Base-by-base conservation (phyloP, 1,284 basidiomycete genomes). In the Cutaneotrichosporon arboriforme region DNA sequence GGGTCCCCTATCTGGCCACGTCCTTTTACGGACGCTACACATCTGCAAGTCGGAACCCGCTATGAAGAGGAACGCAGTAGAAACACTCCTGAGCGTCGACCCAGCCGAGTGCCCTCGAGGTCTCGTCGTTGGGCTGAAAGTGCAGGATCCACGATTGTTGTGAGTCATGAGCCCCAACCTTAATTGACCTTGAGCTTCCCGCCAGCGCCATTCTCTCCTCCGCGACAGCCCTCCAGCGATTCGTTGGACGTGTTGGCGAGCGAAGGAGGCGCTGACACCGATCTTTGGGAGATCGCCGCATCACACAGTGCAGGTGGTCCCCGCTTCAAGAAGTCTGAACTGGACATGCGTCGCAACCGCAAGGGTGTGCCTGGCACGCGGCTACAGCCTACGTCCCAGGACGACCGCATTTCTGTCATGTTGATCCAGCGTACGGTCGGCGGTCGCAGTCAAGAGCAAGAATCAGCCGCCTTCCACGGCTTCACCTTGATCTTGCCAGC, bases 401-500 rank as follows among this genome's bases (percentile, higher is more conserved):
- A 96, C 67, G 83, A 88, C 68, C 83, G 85, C 13, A 77, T 96
- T 7, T 89, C 92, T 0, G 72, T 91, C 42, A 73, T 96, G 33
- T 79, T 96, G 35, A 81, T 93, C 10, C 88, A 90, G 69, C 81
- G 82, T n/a, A 85, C 86, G 1, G 65, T 87, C n/a, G 80, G 44
- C 20, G 74, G 18, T 41, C 21, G 37, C 0, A 36, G 34, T 1
- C 15, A 22, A 1, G 49, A 50, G 3, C 26, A 55, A 1, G 48
- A 47, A 4, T 35, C 37, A 3, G 42, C 57, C 1, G 52, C 79
- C 0, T 76, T 89, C 33, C 83, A 91, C 62, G 90, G 90, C 34
- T 94, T 86, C 85, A 89, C 84, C 2, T 75, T 97, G 5, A 77
- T 93, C 22, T 72, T 93, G 31, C 91, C 92, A 1, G 78, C 82